phyloP scores from a whole-genome alignment of 805 yeast species.

The Henningerozyma blattae region DNA sequence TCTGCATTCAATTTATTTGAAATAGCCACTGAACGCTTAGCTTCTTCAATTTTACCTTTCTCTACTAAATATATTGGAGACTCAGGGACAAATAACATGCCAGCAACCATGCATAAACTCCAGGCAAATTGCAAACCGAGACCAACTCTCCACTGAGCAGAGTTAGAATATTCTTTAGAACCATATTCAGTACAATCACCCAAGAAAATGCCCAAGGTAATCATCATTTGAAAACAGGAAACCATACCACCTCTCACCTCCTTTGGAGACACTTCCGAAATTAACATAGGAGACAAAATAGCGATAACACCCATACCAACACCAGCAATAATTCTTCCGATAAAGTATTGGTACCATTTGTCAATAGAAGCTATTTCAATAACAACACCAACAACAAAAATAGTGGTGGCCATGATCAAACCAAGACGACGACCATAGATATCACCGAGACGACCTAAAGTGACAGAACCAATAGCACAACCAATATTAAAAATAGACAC shows the following conservation, averaged over 20 bases:
- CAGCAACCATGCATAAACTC: constrained; percentile 26
- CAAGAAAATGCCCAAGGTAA: constrained; percentile 58
- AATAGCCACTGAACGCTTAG: constrained; percentile 42
- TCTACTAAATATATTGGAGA: constrained; percentile 56
- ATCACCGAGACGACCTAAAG: constrained; percentile 61
- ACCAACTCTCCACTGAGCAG: constrained; percentile 66
- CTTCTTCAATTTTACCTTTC: constrained; percentile 44
- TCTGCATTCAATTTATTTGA: too few relatives aligned
- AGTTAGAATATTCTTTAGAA: constrained; percentile 41
- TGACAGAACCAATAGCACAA: constrained; percentile 58
- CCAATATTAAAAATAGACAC: constrained; percentile 57
- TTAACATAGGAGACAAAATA: constrained; percentile 62
- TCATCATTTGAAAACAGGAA: constrained; percentile 53
- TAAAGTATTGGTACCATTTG: constrained; percentile 49
- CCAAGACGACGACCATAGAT: constrained; percentile 53
- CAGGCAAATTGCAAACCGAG: constrained; percentile 41
- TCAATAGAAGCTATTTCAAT: constrained; percentile 42
- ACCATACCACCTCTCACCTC: constrained; percentile 59
- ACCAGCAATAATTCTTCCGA: constrained; percentile 63
- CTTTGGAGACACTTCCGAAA: constrained; percentile 59
- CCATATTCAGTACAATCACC: constrained; percentile 63
- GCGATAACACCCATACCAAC: constrained; percentile 69
- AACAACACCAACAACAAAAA: constrained; percentile 47
- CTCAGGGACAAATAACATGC: constrained; percentile 46
- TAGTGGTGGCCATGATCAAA: constrained; percentile 41